Evolutionary conservation across 257 asterid genomes (phyloP), one percentile per base, ranked within the genome.

Genomic region (Coffea canephora): DNA sequence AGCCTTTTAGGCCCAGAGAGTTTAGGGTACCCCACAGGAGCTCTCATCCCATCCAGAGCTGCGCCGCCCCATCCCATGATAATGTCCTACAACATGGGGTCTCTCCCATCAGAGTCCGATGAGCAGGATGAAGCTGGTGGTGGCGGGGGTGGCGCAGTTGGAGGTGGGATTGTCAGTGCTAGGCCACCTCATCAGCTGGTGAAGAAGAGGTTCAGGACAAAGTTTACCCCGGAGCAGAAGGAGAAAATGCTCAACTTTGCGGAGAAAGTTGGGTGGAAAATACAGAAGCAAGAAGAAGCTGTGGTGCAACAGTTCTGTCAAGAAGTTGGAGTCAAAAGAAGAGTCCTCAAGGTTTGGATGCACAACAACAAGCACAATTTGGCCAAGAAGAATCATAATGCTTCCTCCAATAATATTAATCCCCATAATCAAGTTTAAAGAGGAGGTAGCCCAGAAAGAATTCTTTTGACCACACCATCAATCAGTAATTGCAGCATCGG

Each of bases 281-380:
- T 94, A 54, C 97, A 91, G 64, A 93, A 89, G 87, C 97, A 92
- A 72, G 97, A 93, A 18, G 98, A 92, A 65, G 73, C 73, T 4
- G 95, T 87, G 77, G 97, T 94, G 83, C 98, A 93, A 76, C 90
- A 89, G 41, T 91, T 94, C 74, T 94, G 98, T 34, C 94, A 91
- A 80, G 97, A 94, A 52, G 77, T 92, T 66, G 97, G 98, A 0
- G 88, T 94, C 3, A 94, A 91, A 65, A 90, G 97, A 64, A 90
- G 94, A 73, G 98, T 92, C 0, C 90, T 94, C 8, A 94, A 94
- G 75, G 97, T 94, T 16, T 94, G 98, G 98, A 91, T 94, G 97
- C 98, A 94, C 57, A 94, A 94, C 87, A 92, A 92, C 80, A 94
- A 92, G 78, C 92, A 90, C 41, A 91, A 69, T 73, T 89, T 94